Evolutionary conservation across 176 grass and related monocot species (phyloP), one percentile per base, ranked within the genome.

Genomic region (Phyllostachys edulis): DNA sequence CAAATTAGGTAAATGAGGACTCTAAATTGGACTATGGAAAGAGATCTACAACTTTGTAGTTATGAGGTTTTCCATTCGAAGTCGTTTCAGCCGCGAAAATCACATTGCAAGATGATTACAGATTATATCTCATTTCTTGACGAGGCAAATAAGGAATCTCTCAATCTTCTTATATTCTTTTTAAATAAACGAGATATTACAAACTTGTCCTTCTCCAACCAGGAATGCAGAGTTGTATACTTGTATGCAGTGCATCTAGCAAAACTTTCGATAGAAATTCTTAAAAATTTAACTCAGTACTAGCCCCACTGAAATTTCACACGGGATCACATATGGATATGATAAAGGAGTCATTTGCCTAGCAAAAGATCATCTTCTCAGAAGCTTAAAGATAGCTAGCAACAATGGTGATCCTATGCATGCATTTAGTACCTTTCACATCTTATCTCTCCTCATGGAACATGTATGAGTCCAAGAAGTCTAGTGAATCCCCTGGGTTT

Each of bases 351-450:
- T 21, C 64, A 71, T 23, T 60, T 70, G 24, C 37, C 52, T 56
- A 55, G 9, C 2, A 67, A 10, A 73, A 39, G 15, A 37, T 76
- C 1, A 1, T 37, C 24, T 60, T 57, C 47, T 75, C 16, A 75
- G 17, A 56, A 82, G 69, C 24, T 45, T 15, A 32, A 29, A 73
- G 3, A 71, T 27, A 75, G 60, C 37, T 57, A 76, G 61, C 38
- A 50, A 34, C 3, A 46, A 51, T 54, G 36, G 84, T 85, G 67
- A 50, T 42, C 27, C 17, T 55, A 41, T 80, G 59, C 69, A 57
- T 74, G 59, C 46, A 65, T 46, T 45, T 51, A 40, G 32, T 52
- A 68, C 5, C 76, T 64, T 40, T 79, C 59, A 24, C 27, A 14
- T 79, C 23, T 37, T 51, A 24, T 36, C 18, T 52, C 29, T 74